These are phyloP conservation scores for Myxozyma mucilagina DNA, from an alignment of 805 yeast genomes.

Conservation along the genomic window DNA sequence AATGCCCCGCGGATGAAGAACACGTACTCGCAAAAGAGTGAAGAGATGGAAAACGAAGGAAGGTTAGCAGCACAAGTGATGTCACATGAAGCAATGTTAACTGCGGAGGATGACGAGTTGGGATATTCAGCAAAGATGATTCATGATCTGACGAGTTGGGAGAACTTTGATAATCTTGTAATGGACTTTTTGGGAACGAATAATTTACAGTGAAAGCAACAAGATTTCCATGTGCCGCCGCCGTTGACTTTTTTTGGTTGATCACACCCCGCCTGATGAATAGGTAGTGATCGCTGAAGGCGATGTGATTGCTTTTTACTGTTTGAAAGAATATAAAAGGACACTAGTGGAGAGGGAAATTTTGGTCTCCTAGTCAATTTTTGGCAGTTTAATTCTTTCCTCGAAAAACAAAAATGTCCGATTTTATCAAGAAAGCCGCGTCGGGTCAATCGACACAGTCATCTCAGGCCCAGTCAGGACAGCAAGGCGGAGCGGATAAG, in stretches of 20 bases:
- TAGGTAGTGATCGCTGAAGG: not conserved
- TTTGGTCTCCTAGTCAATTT: too few species aligned
- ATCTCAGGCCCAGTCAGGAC: not conserved
- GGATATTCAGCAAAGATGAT: not conserved
- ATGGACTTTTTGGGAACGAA: constrained; percentile 21
- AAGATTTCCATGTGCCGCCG: not conserved
- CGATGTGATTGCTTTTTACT: not conserved
- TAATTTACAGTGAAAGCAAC: not conserved
- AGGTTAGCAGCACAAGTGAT: not conserved
- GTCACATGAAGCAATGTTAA: not conserved
- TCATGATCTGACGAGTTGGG: constrained; percentile 24
- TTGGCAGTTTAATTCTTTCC: too few species aligned
- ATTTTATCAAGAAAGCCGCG: constrained; percentile 13
- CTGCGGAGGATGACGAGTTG: not conserved
- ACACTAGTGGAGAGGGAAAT: not conserved
- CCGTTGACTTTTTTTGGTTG: not conserved
- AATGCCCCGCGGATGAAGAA: not conserved
- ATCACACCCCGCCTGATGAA: not conserved
- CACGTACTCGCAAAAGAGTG: not conserved
- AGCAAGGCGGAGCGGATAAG: constrained; percentile 14
- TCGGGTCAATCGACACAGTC: not conserved
- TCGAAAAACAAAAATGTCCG: constrained; percentile 5
- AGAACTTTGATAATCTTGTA: constrained; percentile 22
- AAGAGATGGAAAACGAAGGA: not conserved
- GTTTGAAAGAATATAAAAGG: not conserved